Conservation (phyloP, 2,329 filamentous ascomycete genomes). For the Scedosporium apiospermum region DNA sequence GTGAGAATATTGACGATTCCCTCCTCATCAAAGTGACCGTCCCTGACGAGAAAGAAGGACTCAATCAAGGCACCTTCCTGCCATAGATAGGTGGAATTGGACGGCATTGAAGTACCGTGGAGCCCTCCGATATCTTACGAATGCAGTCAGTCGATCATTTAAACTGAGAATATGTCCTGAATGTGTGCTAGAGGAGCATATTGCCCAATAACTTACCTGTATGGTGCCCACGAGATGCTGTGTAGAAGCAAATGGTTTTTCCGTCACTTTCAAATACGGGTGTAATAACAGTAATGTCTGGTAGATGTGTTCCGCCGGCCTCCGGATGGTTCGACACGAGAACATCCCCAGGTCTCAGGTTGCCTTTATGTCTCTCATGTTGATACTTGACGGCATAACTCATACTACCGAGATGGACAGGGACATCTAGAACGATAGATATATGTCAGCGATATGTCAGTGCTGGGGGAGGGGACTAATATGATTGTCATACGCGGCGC, state of each 20-base stretch:
- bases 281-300: slow-evolving; percentile 27
- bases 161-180: no score
- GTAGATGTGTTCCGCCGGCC: slow-evolving; percentile 27
- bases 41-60: slow-evolving; percentile 62
- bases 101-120: slow-evolving; percentile 74
- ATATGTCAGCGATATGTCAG: no score
- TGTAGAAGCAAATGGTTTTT: slow-evolving; percentile 18
- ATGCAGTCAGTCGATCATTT: no score
- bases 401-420: slow-evolving; percentile 70
- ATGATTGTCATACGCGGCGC: slow-evolving; percentile 38
- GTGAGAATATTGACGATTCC: slow-evolving; percentile 61
- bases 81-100: slow-evolving; percentile 56
- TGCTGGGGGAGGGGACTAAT: no score
- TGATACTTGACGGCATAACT: slow-evolving; percentile 66
- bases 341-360: slow-evolving; percentile 24
- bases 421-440: slow-evolving; percentile 36
- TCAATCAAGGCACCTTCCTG: slow-evolving; percentile 58
- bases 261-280: slow-evolving; percentile 19
- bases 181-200: no score
- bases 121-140: slow-evolving; percentile 56
- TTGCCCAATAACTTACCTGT: slow-evolving; percentile 9
- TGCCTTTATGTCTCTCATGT: slow-evolving; percentile 53
- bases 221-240: slow-evolving; percentile 21
- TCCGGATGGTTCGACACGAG: slow-evolving; percentile 24
- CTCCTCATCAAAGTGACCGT: slow-evolving; percentile 71